phyloP scores from a whole-genome alignment of 768 basidiomycete genomes.

The Russula emetica region DNA sequence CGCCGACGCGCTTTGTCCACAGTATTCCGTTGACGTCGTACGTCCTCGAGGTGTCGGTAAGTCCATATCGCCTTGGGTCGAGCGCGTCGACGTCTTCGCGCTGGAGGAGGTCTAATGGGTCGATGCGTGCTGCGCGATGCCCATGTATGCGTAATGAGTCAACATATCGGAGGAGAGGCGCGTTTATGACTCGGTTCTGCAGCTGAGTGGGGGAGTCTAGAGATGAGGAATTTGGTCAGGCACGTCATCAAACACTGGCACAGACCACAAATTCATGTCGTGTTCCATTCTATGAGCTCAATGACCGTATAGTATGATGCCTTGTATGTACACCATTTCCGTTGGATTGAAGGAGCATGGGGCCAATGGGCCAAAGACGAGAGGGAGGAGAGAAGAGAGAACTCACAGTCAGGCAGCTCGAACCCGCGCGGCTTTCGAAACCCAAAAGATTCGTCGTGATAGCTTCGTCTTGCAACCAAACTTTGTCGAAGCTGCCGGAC shows the following conservation, averaged over 20 bases:
- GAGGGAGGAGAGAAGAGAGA: background rate
- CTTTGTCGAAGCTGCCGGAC: constrained; percentile 2
- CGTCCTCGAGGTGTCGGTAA: constrained; percentile 46
- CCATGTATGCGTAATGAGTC: constrained; percentile 84
- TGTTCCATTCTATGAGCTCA: background rate
- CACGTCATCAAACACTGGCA: background rate
- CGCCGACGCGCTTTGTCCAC: constrained; percentile 56
- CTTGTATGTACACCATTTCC: background rate
- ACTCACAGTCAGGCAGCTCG: constrained; percentile 67
- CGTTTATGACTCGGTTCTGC: constrained; percentile 64
- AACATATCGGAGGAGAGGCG: constrained; percentile 79
- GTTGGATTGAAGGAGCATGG: background rate
- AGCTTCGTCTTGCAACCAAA: constrained; percentile 33
- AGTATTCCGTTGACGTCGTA: constrained; percentile 80
- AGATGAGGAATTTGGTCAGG: background rate
- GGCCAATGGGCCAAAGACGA: background rate
- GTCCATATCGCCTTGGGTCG: constrained; percentile 71
- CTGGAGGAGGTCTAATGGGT: constrained; percentile 83
- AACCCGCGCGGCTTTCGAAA: constrained; percentile 63
- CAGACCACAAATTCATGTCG: background rate
- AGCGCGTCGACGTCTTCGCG: constrained; percentile 78
- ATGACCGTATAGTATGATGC: background rate
- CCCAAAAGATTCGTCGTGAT: constrained; percentile 80
- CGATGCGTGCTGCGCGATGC: constrained; percentile 80
- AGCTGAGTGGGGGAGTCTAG: constrained; percentile 44